Percentiles rank a stretch among this genome's conserved stretches.
phyloP scores from a whole-genome alignment of 805 yeast genomes.

The Myxozyma neotropica region DNA sequence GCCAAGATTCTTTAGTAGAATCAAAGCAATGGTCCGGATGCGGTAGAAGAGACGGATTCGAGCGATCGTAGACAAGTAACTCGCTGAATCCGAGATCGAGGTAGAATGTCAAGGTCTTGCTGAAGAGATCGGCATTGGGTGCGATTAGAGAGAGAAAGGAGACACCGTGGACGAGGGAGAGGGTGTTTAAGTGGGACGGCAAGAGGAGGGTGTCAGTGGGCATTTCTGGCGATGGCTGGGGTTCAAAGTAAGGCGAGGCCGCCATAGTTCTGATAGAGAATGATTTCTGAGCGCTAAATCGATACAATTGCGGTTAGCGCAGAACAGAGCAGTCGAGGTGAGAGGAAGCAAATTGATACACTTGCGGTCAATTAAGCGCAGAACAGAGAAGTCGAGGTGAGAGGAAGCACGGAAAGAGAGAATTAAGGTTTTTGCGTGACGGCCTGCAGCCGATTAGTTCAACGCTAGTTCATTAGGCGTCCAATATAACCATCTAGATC shows the following conservation, averaged over 20 bases:
- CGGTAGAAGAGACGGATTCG: constrained; percentile 18
- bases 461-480: too few species aligned
- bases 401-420: too few species aligned
- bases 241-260: constrained; percentile 29
- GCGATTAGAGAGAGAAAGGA: constrained; percentile 59
- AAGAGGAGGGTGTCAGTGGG: not conserved
- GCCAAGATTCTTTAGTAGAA: constrained; percentile 39
- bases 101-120: constrained; percentile 60
- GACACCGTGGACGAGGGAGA: constrained; percentile 55
- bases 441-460: too few species aligned
- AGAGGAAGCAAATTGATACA: too few species aligned
- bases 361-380: too few species aligned
- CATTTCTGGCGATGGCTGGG: not conserved
- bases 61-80: constrained; percentile 44
- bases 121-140: constrained; percentile 49
- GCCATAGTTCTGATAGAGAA: too few species aligned
- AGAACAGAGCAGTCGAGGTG: too few species aligned
- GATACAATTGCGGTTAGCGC: too few species aligned
- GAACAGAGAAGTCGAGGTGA: too few species aligned
- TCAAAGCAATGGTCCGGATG: constrained; percentile 35
- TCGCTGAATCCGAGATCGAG: constrained; percentile 48
- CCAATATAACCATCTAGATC: too few species aligned
- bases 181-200: constrained; percentile 1
- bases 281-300: too few species aligned
- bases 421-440: too few species aligned